Percentiles rank a stretch among this genome's conserved stretches.
These are phyloP conservation scores for Gloeopeniophorella convolvens DNA, from an alignment of 768 basidiomycete genomes.

Conservation along the genomic window DNA sequence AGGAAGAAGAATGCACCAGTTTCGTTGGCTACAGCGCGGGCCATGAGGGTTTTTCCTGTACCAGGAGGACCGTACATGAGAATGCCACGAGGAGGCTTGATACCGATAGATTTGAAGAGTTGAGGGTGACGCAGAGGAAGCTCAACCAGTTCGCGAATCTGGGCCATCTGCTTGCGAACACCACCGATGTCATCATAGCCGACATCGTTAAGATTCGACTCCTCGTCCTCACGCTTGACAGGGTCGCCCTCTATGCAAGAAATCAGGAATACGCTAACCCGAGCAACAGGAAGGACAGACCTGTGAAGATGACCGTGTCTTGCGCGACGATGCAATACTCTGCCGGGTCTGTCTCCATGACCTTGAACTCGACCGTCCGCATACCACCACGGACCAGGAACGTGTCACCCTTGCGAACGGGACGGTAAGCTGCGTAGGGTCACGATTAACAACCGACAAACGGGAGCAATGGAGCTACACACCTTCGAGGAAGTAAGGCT, in stretches of 20 bases:
- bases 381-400: conserved; percentile 99
- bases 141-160: conserved; percentile 98
- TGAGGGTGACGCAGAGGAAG: conserved; percentile 97
- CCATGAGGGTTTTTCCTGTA: conserved; percentile 99
- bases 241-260: conserved; percentile 82
- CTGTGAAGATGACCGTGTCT: conserved; percentile 95
- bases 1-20: conserved; percentile 99
- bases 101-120: conserved; percentile 99
- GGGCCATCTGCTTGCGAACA: conserved; percentile 98
- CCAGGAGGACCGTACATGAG: conserved; percentile 98
- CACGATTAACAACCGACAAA: background rate
- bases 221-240: conserved; percentile 98
- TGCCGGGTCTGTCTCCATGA: conserved; percentile 95
- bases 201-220: conserved; percentile 91
- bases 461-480: conserved; percentile 16
- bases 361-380: conserved; percentile 98
- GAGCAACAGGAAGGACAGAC: conserved; percentile 31
- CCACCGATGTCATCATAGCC: conserved; percentile 99
- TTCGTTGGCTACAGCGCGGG: conserved; percentile 98
- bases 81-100: conserved; percentile 98
- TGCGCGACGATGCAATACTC: conserved; percentile 99
- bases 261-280: conserved; percentile 1
- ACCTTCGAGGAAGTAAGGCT: conserved; percentile 98
- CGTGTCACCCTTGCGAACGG: conserved; percentile 95
- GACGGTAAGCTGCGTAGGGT: conserved; percentile 51